A percentile compares a stretch with the other conserved stretches of the same genome.
Conservation (phyloP, 768 basidiomycete species). For the Auriscalpium microsporum region DNA sequence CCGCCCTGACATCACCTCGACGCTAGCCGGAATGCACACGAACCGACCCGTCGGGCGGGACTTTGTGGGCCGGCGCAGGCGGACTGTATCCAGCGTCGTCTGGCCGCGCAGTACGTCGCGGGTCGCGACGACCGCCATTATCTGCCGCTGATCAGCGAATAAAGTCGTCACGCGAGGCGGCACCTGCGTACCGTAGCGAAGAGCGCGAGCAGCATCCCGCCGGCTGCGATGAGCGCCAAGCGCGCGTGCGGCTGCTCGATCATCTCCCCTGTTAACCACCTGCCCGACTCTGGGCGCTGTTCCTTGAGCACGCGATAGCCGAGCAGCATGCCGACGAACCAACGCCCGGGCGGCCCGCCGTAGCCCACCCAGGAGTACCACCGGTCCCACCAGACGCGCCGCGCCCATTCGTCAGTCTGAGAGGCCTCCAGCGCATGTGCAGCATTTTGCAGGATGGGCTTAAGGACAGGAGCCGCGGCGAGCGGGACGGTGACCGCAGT, state of each 20-base stretch:
- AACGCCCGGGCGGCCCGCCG: constrained; percentile 16
- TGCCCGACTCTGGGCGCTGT: neutral
- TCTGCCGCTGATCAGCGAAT: neutral
- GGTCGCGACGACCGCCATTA: constrained; percentile 6
- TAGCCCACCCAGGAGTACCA: constrained; percentile 16
- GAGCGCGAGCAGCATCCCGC: constrained; percentile 3
- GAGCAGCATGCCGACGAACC: constrained; percentile 11
- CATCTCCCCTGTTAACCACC: constrained; percentile 8
- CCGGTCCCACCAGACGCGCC: constrained; percentile 13
- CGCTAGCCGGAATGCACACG: constrained; percentile 7
- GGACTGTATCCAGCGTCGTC: constrained; percentile 6
- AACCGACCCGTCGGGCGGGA: constrained; percentile 1
- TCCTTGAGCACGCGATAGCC: constrained; percentile 11
- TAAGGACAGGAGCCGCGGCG: constrained; percentile 8
- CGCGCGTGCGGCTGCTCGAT: constrained; percentile 10
- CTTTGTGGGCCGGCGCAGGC: neutral
- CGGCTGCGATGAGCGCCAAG: neutral
- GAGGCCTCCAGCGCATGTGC: constrained; percentile 10
- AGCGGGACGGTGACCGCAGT: constrained; percentile 11
- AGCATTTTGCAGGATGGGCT: constrained; percentile 5
- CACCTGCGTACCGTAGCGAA: constrained; percentile 10
- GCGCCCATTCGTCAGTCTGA: constrained; percentile 11
- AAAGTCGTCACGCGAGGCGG: neutral
- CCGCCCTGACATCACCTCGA: neutral
- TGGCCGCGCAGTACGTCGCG: constrained; percentile 8